Evolutionary conservation across 2,329 filamentous ascomycete genomes (phyloP), one percentile per base, ranked within the genome.

Genomic region (Talaromyces sp.): DNA sequence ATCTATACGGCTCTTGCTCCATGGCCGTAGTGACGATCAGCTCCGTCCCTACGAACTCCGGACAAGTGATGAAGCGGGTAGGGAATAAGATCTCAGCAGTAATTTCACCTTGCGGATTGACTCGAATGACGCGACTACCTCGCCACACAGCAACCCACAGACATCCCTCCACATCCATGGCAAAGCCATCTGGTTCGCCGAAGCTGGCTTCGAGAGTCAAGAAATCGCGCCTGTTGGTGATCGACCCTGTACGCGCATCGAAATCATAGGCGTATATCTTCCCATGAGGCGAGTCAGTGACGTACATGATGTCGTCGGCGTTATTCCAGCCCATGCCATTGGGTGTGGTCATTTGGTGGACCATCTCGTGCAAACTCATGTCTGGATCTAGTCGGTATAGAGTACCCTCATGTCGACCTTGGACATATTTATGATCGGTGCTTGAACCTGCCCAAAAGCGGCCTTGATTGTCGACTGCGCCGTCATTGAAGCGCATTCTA

Each of bases 61-160:
- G 84, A 74, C 91, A 96, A 7, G 90, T 94, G 63, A 90, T 83
- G 73, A 90, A 89, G 61, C 81, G 81, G 11, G 91, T 95, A 4
- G 91, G 91, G 63, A 95, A 77, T 57, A 77, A 80, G 62, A 97
- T 80, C 75, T 91, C 83, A 6, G 89, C 91, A 5, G 92, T 78
- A 31, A 96, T 74, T 66, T 85, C 77, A 2, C 90, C 91, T 53
- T 81, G 73, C 4, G 85, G 83, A 50, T 82, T 84, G 67, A 96
- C 87, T 70, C 88, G 84, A 63, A 96, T 76, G 22, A 96, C 89
- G 60, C 84, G 83, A 60, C 83, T 79, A 62, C 88, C 89, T 56
- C 91, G 91, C 69, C 90, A 94, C n/a, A 94, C 80, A 7, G 90
- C 89, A 61, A 89, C 86, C 92, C 93, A 97, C 67, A 96, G 80